A percentile compares a stretch with the other conserved stretches of the same genome.
These are phyloP conservation scores for Cryptosporidium ryanae DNA, from an alignment of 169 alveolate species.

Conservation along the genomic window DNA sequence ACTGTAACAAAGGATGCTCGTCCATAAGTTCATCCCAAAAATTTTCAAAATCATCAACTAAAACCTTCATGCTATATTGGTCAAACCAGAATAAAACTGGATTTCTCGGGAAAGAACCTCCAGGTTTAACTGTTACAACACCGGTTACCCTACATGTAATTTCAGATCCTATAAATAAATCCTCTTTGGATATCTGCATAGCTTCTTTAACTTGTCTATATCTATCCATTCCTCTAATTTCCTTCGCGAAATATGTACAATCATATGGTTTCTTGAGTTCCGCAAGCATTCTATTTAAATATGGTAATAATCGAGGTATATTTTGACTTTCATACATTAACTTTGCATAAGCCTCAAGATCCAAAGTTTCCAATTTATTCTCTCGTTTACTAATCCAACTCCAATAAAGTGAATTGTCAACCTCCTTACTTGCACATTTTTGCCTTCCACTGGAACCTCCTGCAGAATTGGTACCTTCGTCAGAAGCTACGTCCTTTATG, in stretches of 20 bases:
- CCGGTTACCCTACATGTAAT: slow-evolving; percentile 61
- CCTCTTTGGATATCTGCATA: slow-evolving; percentile 43
- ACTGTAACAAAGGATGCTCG: slow-evolving; percentile 32
- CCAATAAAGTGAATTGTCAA: slow-evolving; percentile 44
- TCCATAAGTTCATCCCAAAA: slow-evolving; percentile 68
- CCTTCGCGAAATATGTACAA: slow-evolving; percentile 18
- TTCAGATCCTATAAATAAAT: slow-evolving; percentile 64
- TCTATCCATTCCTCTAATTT: slow-evolving; percentile 58
- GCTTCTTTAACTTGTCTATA: slow-evolving; percentile 46
- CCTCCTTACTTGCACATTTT: slow-evolving; percentile 25
- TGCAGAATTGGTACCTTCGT: slow-evolving; percentile 1
- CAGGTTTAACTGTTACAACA: slow-evolving; percentile 4
- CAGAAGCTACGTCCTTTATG: slow-evolving; percentile 58
- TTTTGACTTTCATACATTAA: slow-evolving; percentile 72
- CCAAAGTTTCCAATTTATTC: slow-evolving; percentile 76
- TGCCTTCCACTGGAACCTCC: slow-evolving; percentile 39
- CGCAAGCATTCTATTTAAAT: slow-evolving; percentile 46
- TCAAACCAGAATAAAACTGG: slow-evolving; percentile 65
- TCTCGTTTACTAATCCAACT: slow-evolving; percentile 76
- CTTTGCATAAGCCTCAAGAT: slow-evolving; percentile 77
- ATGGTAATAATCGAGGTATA: slow-evolving; percentile 58
- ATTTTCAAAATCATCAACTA: slow-evolving; percentile 59
- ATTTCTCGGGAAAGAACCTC: slow-evolving; percentile 11
- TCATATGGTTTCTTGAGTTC: slow-evolving; percentile 66
- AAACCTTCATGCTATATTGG: slow-evolving; percentile 52